Evolutionary conservation across 345 rosid species (phyloP).

Genomic region (Stellera chamaejasme): DNA sequence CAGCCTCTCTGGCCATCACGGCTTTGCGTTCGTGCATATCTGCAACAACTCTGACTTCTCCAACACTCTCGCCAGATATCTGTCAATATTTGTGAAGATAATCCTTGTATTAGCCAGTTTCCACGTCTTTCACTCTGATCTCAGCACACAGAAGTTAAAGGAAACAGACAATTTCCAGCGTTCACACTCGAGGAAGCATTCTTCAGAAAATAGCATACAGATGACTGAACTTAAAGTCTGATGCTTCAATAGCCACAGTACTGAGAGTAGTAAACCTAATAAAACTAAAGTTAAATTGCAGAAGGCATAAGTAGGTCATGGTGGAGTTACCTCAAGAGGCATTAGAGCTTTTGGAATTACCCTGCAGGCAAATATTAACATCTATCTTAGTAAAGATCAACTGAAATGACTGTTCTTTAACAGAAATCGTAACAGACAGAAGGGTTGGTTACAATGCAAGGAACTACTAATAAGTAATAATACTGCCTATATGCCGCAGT

Average conservation of each 20-base stretch:
- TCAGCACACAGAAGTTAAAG: not conserved
- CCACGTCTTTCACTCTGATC: not conserved
- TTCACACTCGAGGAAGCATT: not conserved
- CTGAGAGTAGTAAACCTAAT: not conserved
- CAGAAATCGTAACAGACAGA: too few species aligned
- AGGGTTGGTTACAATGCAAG: too few species aligned
- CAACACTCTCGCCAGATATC: slow-evolving; percentile 91
- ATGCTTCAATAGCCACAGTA: not conserved
- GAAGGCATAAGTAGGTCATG: slow-evolving; percentile 3
- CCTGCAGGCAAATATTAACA: slow-evolving; percentile 41
- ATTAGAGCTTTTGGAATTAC: slow-evolving; percentile 91
- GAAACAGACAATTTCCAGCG: not conserved
- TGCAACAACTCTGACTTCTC: slow-evolving; percentile 70
- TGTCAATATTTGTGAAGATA: slow-evolving; percentile 12
- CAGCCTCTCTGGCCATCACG: slow-evolving; percentile 94
- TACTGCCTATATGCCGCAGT: too few species aligned
- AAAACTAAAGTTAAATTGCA: not conserved
- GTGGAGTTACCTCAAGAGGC: slow-evolving; percentile 70
- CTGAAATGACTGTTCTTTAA: too few species aligned
- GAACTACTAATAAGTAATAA: too few species aligned
- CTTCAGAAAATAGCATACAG: too few species aligned
- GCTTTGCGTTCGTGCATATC: slow-evolving; percentile 99
- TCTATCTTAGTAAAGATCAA: too few species aligned
- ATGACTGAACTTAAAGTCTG: too few species aligned
- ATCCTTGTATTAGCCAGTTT: slow-evolving; percentile 6